Conservation (phyloP, 768 basidiomycete genomes). For the Flagelloscypha sp. region DNA sequence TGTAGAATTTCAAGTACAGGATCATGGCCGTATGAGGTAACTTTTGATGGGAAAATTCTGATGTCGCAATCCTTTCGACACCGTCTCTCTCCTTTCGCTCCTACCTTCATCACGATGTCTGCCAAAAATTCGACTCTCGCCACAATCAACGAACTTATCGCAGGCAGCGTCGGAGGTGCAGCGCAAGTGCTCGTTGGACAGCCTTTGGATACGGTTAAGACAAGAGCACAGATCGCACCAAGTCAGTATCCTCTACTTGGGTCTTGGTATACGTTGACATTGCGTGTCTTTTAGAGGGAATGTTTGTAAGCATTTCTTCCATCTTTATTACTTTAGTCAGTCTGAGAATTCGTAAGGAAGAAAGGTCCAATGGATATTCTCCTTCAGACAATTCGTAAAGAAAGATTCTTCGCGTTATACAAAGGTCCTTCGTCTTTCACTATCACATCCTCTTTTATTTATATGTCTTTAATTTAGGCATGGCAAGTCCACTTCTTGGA, state of each 20-base stretch:
- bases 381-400: conserved; percentile 63
- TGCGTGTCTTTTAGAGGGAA: conserved; percentile 45
- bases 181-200: conserved; percentile 94
- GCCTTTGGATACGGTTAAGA: conserved; percentile 83
- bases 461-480: conserved; percentile 44
- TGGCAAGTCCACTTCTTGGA: conserved; percentile 85
- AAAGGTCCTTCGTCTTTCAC: conserved; percentile 52
- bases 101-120: too few relatives aligned
- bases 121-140: too few relatives aligned
- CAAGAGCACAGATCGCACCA: conserved; percentile 79
- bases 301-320: conserved; percentile 66
- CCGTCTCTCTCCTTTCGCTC: too few relatives aligned
- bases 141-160: conserved; percentile 74
- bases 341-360: too few relatives aligned
- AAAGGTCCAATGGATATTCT: conserved; percentile 94
- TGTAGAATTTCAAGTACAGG: too few relatives aligned
- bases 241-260: conserved; percentile 37
- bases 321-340: neutral
- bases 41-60: too few relatives aligned
- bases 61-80: too few relatives aligned
- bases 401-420: conserved; percentile 90
- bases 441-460: neutral
- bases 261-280: conserved; percentile 5
- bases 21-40: too few relatives aligned
- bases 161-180: conserved; percentile 88